These are phyloP conservation scores for Hypoxylon fragiforme DNA, from an alignment of 495 filamentous ascomycete species.

Conservation along the genomic window DNA sequence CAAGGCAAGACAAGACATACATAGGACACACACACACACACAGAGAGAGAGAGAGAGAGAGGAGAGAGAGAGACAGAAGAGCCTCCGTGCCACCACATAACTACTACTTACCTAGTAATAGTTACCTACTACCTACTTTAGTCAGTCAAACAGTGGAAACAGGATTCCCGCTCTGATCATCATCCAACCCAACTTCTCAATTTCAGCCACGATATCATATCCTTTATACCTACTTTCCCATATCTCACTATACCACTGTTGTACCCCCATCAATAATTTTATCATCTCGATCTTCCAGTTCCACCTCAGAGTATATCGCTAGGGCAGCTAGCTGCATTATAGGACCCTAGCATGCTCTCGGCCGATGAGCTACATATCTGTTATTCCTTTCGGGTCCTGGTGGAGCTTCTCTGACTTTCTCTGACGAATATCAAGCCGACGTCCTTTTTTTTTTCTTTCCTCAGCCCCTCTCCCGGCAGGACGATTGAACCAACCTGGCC, in stretches of 20 bases:
- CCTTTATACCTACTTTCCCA: slow-evolving; percentile 2
- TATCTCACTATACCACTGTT: slow-evolving; percentile 1
- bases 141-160: slow-evolving; percentile 16
- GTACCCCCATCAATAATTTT: slow-evolving; percentile 1
- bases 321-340: slow-evolving; percentile 19
- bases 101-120: no score
- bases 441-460: no score
- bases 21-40: no score
- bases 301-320: slow-evolving; percentile 28
- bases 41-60: no score
- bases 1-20: no score
- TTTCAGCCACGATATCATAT: slow-evolving; percentile 15
- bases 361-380: slow-evolving; percentile 21
- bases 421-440: slow-evolving; percentile 31
- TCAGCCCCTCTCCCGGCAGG: slow-evolving; percentile 33
- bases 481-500: slow-evolving; percentile 24
- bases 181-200: background rate
- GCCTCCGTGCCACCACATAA: slow-evolving; percentile 38
- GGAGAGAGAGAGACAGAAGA: no score
- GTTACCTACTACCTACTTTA: slow-evolving; percentile 21
- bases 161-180: slow-evolving; percentile 19
- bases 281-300: slow-evolving; percentile 9
- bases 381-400: slow-evolving; percentile 27
- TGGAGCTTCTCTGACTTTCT: slow-evolving; percentile 25
- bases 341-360: background rate